Evolutionary conservation across 1,284 basidiomycete genomes (phyloP).

Genomic region (Calocybe gambosa): DNA sequence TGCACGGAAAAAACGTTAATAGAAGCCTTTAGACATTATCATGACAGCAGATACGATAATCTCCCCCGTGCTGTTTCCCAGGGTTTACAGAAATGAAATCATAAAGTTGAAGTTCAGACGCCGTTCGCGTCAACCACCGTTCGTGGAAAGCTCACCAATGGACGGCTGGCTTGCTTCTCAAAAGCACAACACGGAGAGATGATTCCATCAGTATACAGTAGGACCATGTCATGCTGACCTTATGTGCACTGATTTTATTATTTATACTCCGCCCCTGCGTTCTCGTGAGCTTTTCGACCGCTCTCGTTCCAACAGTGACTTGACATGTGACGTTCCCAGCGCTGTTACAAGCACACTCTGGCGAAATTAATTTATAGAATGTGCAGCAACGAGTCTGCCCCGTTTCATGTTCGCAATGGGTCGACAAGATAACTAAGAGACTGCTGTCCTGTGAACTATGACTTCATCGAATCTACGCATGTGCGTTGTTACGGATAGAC

Average conservation of each 20-base stretch:
- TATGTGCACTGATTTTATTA: neutral
- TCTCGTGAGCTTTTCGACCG: conserved; percentile 5
- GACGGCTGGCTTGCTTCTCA: too few relatives aligned
- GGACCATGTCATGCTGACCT: neutral
- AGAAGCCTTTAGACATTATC: neutral
- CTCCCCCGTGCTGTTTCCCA: neutral
- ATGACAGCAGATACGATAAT: neutral
- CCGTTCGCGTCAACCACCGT: neutral
- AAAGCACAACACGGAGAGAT: neutral
- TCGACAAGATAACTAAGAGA: too few relatives aligned
- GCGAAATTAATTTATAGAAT: conserved; percentile 2
- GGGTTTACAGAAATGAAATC: conserved; percentile 3
- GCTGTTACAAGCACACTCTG: conserved; percentile 2
- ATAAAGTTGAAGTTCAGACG: neutral
- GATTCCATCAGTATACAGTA: conserved; percentile 1
- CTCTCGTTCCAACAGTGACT: conserved; percentile 1
- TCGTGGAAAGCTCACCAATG: too few relatives aligned
- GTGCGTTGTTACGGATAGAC: conserved; percentile 5
- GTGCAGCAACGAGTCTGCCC: neutral
- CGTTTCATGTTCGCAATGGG: neutral
- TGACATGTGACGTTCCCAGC: conserved; percentile 13
- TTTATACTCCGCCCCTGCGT: neutral
- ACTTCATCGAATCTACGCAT: conserved; percentile 5
- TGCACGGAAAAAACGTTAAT: too few relatives aligned
- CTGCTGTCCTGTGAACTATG: conserved; percentile 3